Base-by-base conservation (phyloP, 768 basidiomycete species). In the Trametes cingulata region DNA sequence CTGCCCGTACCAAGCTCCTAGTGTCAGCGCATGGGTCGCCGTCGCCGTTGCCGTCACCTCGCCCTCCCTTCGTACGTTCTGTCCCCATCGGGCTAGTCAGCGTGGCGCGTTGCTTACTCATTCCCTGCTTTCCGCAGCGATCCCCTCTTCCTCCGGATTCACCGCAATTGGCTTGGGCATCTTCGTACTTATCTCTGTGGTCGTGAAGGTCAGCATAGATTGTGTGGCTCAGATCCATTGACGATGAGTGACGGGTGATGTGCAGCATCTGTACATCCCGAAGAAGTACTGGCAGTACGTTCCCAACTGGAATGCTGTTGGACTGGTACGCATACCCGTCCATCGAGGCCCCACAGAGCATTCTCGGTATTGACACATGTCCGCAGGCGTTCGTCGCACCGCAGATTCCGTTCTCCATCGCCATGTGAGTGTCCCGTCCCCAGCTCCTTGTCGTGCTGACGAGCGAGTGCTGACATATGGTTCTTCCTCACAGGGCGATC, bases 1-100 rank as follows among this genome's bases (percentile, higher is more conserved):
- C 20, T 85, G 84, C 70, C 78, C 81, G 29, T 85, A 84, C 64
- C 74, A 78, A 60, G 84, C 82, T 4, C 84, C 84, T 10, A 82
- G 80, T 7, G 80, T 85, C 29, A 66, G 77, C 52, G 83, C 83
- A 0, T 85, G 84, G 84, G 75, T 76, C 29, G 83, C 67, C 7
- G 67, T 68, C 39, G 63, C 64, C 1, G 36, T 62, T 41, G 67
- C 67, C 19, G 67, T 68, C 24, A 55, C 61, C 5, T 33, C 55
- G 19, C 62, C 64, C 7, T 45, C 29, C 39, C 60, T 68, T 25
- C 67, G 54, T 56, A n/a, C 35, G 53, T 47, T 1, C 6, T 3
- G 1, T 33, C 27, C 15, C 77, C 78, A 56, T 58, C 76, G 70
- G 20, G 17, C 36, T 37, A 15, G 13, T 40, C n/a, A 10, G 4